Conservation (phyloP, 208 protist species). For the Acanthamoeba rhysodes region DNA sequence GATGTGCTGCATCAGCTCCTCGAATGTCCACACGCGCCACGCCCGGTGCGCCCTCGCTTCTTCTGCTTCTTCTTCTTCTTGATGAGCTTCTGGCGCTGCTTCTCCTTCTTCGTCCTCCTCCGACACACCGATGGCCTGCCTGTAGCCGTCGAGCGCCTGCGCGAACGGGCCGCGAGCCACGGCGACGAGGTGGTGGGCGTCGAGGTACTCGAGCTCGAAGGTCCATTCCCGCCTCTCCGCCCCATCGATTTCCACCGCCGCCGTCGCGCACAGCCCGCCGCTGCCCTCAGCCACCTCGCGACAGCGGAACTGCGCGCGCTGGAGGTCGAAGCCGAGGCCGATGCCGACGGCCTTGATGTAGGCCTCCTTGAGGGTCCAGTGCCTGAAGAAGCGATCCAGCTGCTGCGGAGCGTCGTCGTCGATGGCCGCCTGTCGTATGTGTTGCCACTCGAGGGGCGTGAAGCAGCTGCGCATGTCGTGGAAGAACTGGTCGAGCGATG, state of each 20-base stretch:
- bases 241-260: slow-evolving; percentile 27
- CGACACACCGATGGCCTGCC: neutral
- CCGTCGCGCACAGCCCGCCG: neutral
- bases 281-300: neutral
- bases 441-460: slow-evolving; percentile 30
- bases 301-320: slow-evolving; percentile 51
- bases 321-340: slow-evolving; percentile 60
- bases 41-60: neutral
- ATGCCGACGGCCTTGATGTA: slow-evolving; percentile 75
- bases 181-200: slow-evolving; percentile 58
- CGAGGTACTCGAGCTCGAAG: slow-evolving; percentile 55
- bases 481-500: slow-evolving; percentile 24
- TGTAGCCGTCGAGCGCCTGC: slow-evolving; percentile 34
- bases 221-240: slow-evolving; percentile 33
- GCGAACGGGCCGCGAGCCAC: slow-evolving; percentile 50
- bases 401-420: neutral
- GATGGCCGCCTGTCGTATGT: neutral
- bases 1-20: slow-evolving; percentile 15
- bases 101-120: neutral
- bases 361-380: slow-evolving; percentile 74
- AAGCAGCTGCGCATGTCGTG: slow-evolving; percentile 67
- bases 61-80: neutral
- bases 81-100: too few relatives aligned
- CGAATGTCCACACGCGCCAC: slow-evolving; percentile 51
- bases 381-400: slow-evolving; percentile 36